Base-by-base conservation (phyloP, 2,329 filamentous ascomycete species). In the Hymenoscyphus salicellus region DNA sequence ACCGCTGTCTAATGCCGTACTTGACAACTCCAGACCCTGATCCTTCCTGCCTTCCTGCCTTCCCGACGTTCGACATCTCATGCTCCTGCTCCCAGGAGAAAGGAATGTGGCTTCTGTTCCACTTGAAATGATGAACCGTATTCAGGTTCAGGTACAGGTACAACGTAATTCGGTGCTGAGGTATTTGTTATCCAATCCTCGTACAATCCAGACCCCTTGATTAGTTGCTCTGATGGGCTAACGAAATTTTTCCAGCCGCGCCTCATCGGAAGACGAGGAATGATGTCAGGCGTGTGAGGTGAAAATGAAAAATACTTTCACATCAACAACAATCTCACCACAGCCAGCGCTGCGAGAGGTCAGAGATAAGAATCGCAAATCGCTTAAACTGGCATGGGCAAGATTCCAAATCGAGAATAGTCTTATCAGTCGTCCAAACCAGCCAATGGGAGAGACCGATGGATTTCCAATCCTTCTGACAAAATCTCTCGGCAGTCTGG, bases 311-410 rank as follows among this genome's bases (percentile, higher is more conserved):
- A 63, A 63, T 28, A 41, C 57, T 36, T 58, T 36, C 20, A 20
- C 17, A 52, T 60, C 43, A 16, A 36, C 20, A n/a, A 46, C 36
- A 38, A 38, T 38, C 36, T 38, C 14, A 38, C 36, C 16, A n/a
- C 23, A 38, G 30, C 23, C 52, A 43, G 38, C 49, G 38, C 49
- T 32, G 58, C 43, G 61, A 68, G 65, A 68, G 63, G 63, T 60
- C 62, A 63, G 59, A 69, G 68, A 70, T 70, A 70, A 67, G 60
- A 46, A 17, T 66, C 58, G 55, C 58, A 63, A 61, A 60, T 4
- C 41, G 55, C 56, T 28, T 23, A 36, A 60, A 49, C n/a, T 17
- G 63, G 65, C 17, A 46, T 62, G 36, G 6, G 23, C n/a, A 2
- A 17, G 20, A n/a, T 26, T 49, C 33, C 58, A 46, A 60, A 43